Evolutionary conservation across 257 asterid species (phyloP).

Genomic region (Eucommia ulmoides): DNA sequence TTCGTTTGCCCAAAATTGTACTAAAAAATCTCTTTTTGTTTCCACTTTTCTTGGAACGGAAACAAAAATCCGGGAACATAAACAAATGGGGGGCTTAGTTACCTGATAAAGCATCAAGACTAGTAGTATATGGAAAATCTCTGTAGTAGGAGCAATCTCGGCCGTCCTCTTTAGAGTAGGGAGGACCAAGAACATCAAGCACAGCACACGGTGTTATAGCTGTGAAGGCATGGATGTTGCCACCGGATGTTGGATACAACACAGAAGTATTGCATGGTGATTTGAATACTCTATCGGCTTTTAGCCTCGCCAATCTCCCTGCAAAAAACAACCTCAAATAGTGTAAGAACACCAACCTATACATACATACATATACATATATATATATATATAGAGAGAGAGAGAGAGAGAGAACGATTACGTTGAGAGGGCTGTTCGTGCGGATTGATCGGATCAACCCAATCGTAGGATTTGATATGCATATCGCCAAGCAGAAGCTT

Average conservation of each 20-base stretch:
- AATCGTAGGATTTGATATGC: slow-evolving; percentile 82
- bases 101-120: slow-evolving; percentile 21
- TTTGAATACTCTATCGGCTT: slow-evolving; percentile 32
- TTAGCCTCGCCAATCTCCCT: slow-evolving; percentile 52
- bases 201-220: slow-evolving; percentile 80
- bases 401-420: slow-evolving; percentile 14
- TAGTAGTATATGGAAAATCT: slow-evolving; percentile 25
- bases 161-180: slow-evolving; percentile 57
- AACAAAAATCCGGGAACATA: too few species aligned
- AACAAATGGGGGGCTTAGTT: too few species aligned
- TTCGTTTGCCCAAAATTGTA: too few species aligned
- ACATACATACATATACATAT: too few species aligned
- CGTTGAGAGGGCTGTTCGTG: slow-evolving; percentile 22
- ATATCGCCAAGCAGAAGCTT: slow-evolving; percentile 69
- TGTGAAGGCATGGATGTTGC: slow-evolving; percentile 69
- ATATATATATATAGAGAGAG: not conserved
- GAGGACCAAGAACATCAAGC: slow-evolving; percentile 78
- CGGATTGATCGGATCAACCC: slow-evolving; percentile 26
- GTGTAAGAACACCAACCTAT: not conserved
- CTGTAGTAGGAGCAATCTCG: slow-evolving; percentile 57
- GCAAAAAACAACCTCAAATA: slow-evolving; percentile 7
- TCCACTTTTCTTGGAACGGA: too few species aligned
- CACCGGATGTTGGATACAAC: slow-evolving; percentile 81
- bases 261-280: slow-evolving; percentile 63
- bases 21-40: too few species aligned